These are phyloP conservation scores for Globisporangium polare DNA, from an alignment of 352 stramenopile genomes.

Conservation along the genomic window DNA sequence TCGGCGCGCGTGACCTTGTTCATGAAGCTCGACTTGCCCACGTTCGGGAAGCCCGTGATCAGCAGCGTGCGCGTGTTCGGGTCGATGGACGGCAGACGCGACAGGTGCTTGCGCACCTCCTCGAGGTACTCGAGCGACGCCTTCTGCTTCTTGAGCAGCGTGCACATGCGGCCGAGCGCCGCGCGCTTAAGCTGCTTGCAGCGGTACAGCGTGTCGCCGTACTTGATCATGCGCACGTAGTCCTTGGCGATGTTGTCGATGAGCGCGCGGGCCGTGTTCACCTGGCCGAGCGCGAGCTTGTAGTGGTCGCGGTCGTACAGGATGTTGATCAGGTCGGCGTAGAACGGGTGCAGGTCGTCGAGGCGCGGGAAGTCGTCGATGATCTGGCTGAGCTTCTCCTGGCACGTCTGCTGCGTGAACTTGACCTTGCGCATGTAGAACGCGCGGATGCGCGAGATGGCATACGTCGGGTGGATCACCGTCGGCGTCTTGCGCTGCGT, in stretches of 20 bases:
- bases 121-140: slow-evolving; percentile 97
- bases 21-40: slow-evolving; percentile 99
- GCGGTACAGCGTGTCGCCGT: slow-evolving; percentile 98
- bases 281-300: slow-evolving; percentile 99
- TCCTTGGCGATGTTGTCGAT: slow-evolving; percentile 98
- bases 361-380: slow-evolving; percentile 99
- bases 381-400: slow-evolving; percentile 96
- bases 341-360: slow-evolving; percentile 98
- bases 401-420: slow-evolving; percentile 99
- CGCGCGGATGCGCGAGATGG: slow-evolving; percentile 95
- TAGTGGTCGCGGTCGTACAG: slow-evolving; percentile 99
- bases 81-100: slow-evolving; percentile 97
- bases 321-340: slow-evolving; percentile 99
- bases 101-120: slow-evolving; percentile 98
- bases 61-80: slow-evolving; percentile 98
- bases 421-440: slow-evolving; percentile 99
- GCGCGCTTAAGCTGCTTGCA: slow-evolving; percentile 99
- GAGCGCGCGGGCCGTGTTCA: slow-evolving; percentile 98
- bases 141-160: slow-evolving; percentile 99
- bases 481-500: slow-evolving; percentile 99
- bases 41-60: slow-evolving; percentile 98
- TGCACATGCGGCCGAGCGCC: slow-evolving; percentile 99
- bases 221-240: slow-evolving; percentile 99
- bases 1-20: slow-evolving; percentile 99
- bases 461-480: slow-evolving; percentile 97